Evolutionary conservation across 768 basidiomycete genomes (phyloP).

Genomic region (Mycena crocata): DNA sequence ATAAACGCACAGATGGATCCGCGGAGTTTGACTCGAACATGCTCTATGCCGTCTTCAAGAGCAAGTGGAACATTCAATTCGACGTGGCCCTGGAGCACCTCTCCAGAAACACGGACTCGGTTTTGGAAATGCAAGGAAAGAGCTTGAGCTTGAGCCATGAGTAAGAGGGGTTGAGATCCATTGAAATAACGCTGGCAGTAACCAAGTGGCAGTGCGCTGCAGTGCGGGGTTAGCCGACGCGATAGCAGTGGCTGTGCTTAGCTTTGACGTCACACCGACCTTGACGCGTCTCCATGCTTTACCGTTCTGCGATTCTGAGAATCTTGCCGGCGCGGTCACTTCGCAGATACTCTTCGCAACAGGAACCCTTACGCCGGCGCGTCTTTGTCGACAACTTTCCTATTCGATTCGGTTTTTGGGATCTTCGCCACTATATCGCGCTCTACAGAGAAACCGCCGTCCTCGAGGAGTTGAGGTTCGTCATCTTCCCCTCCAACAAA

Average conservation of each 20-base stretch:
- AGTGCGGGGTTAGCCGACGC: no score
- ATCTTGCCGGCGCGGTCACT: neutral
- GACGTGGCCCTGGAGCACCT: conserved; percentile 20
- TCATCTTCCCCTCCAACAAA: neutral
- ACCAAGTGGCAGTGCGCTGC: no score
- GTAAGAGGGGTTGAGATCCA: neutral
- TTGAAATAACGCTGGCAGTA: no score
- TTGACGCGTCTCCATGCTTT: neutral
- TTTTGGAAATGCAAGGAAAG: conserved; percentile 2
- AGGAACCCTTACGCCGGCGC: neutral
- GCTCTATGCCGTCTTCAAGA: conserved; percentile 13
- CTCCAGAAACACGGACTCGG: conserved; percentile 9
- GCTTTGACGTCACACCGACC: neutral
- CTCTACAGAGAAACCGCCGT: neutral
- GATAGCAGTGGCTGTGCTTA: no score
- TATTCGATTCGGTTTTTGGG: conserved; percentile 1
- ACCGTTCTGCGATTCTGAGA: neutral
- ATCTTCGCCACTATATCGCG: neutral
- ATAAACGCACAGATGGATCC: conserved; percentile 18
- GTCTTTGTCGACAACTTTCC: conserved; percentile 11
- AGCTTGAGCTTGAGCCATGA: neutral
- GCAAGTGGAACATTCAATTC: conserved; percentile 12
- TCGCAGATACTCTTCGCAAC: neutral
- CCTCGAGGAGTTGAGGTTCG: no score
- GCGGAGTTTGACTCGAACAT: conserved; percentile 14